Percentiles rank a stretch among this genome's conserved stretches.
Conservation (phyloP, 164 flowering plant genomes). For the Malania oleifera region DNA sequence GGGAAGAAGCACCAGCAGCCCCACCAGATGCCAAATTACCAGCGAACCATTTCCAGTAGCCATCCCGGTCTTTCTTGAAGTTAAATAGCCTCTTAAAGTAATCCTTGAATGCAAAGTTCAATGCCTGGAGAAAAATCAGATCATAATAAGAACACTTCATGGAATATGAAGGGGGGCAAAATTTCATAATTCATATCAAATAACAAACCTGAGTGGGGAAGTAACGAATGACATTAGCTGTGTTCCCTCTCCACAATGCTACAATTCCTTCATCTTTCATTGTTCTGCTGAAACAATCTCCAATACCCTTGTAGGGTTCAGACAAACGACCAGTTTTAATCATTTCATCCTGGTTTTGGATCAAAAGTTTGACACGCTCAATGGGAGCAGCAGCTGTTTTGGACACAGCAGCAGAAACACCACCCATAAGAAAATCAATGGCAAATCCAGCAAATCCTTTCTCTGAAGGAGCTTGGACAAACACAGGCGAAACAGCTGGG, state of each 20-base stretch:
- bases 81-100: conserved; percentile 80
- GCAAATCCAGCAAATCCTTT: conserved; percentile 56
- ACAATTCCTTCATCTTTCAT: conserved; percentile 58
- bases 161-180: neutral
- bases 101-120: conserved; percentile 92
- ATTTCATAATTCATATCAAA: neutral
- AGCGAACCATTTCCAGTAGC: conserved; percentile 84
- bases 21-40: conserved; percentile 90
- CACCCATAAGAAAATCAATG: conserved; percentile 80
- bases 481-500: conserved; percentile 40
- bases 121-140: conserved; percentile 40
- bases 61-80: conserved; percentile 84
- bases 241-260: conserved; percentile 85
- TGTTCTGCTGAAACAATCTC: conserved; percentile 72
- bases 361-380: conserved; percentile 86
- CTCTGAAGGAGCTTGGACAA: conserved; percentile 67
- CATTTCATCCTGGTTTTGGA: conserved; percentile 90
- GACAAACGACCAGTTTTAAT: conserved; percentile 71
- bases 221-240: conserved; percentile 84
- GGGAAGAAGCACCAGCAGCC: conserved; percentile 86
- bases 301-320: conserved; percentile 83
- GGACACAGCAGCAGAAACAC: conserved; percentile 89
- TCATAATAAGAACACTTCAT: neutral
- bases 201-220: conserved; percentile 82
- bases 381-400: conserved; percentile 89